phyloP scores from a whole-genome alignment of 192 early-diverging fungal genomes.

The Backusella psychrophila region DNA sequence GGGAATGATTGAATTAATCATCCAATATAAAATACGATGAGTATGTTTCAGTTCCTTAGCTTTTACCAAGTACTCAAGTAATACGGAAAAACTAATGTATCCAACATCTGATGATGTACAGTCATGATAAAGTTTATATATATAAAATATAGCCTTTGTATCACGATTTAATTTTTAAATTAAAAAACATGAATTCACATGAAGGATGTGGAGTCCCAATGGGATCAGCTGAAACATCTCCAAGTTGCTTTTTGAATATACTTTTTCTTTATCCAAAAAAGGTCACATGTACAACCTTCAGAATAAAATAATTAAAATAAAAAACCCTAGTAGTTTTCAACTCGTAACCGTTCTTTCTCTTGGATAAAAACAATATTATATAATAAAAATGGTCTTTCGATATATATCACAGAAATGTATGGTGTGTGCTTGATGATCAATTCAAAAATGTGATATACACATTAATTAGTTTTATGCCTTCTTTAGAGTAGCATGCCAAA shows the following conservation, averaged over 20 bases:
- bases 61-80: no score
- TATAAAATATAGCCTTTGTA: neutral
- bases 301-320: neutral
- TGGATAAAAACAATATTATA: neutral
- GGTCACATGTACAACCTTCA: neutral
- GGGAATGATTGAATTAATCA: no score
- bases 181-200: constrained; percentile 16
- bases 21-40: no score
- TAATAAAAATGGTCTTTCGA: neutral
- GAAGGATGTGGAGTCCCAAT: neutral
- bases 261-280: neutral
- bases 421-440: no score
- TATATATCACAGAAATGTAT: neutral
- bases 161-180: neutral
- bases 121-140: neutral
- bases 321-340: neutral
- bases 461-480: neutral
- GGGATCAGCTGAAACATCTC: neutral
- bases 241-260: neutral
- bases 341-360: neutral
- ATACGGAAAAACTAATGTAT: no score
- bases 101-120: neutral
- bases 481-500: neutral
- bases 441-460: no score
- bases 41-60: no score